Conservation (phyloP, 306 rosid genomes). For the Dicorynia guianensis region DNA sequence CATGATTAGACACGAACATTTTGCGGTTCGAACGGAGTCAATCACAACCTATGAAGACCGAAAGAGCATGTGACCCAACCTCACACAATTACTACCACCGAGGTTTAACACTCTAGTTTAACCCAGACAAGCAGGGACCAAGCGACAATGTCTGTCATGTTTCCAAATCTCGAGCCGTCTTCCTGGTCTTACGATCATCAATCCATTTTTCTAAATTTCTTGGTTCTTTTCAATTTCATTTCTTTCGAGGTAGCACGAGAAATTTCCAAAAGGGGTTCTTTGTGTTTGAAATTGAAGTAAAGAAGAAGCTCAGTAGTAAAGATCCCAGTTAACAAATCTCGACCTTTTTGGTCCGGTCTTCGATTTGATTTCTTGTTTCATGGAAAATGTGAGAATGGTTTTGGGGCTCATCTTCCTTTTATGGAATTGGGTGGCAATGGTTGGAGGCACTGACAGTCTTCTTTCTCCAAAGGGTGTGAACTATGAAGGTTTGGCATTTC, state of each 20-base stretch:
- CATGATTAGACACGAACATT: background rate
- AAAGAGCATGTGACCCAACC: background rate
- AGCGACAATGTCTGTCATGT: conserved; percentile 69
- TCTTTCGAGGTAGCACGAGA: conserved; percentile 44
- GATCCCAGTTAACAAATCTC: conserved; percentile 54
- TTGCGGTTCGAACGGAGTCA: background rate
- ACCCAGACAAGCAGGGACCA: conserved; percentile 29
- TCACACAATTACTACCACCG: conserved; percentile 18
- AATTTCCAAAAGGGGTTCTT: conserved; percentile 39
- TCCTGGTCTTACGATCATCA: conserved; percentile 50
- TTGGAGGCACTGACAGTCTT: conserved; percentile 60
- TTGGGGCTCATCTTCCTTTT: conserved; percentile 49
- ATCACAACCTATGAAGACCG: background rate
- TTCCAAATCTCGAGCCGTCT: conserved; percentile 75
- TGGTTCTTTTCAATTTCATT: conserved; percentile 26
- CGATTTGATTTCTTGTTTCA: conserved; percentile 41
- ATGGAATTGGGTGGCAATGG: conserved; percentile 44
- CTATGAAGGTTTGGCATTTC: conserved; percentile 75
- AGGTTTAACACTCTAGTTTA: conserved; percentile 11
- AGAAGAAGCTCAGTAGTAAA: conserved; percentile 15
- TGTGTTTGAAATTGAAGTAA: conserved; percentile 30
- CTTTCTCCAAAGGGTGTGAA: conserved; percentile 98
- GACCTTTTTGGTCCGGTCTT: conserved; percentile 41
- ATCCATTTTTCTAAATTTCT: background rate
- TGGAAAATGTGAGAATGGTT: conserved; percentile 48